A percentile compares a stretch with the other conserved stretches of the same genome.
These are phyloP conservation scores for Curvularia verruculosa DNA, from an alignment of 2,329 filamentous ascomycete genomes.

Conservation along the genomic window DNA sequence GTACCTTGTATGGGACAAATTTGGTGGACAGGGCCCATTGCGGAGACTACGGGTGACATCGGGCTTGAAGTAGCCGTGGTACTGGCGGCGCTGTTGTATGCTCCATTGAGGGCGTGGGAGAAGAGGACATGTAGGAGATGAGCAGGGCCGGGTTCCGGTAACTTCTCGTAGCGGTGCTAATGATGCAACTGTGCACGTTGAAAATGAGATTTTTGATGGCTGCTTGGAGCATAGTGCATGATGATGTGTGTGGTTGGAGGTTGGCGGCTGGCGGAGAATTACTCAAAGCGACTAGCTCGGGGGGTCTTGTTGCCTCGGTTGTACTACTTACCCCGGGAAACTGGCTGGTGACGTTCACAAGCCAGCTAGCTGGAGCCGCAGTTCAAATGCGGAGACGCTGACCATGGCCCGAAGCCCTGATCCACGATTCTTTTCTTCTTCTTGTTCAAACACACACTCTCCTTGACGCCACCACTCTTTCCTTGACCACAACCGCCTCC, in stretches of 20 bases:
- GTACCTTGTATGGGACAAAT: conserved; percentile 66
- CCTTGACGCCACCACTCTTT: conserved; percentile 5
- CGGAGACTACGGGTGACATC: conserved; percentile 65
- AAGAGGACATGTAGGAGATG: conserved; percentile 23
- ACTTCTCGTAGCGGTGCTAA: neutral
- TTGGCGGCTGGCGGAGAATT: conserved; percentile 14
- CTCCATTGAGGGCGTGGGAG: conserved; percentile 53
- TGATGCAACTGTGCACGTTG: neutral
- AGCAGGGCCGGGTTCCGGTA: neutral
- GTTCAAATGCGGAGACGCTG: conserved; percentile 33
- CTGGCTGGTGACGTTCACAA: conserved; percentile 43
- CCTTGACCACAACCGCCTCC: neutral
- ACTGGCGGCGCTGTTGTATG: conserved; percentile 53
- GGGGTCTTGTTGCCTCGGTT: conserved; percentile 40
- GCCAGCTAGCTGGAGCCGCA: conserved; percentile 35
- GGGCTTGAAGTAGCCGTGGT: conserved; percentile 69
- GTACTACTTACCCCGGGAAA: conserved; percentile 32
- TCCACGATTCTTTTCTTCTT: conserved; percentile 16
- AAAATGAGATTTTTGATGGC: neutral
- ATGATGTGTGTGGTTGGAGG: conserved; percentile 10
- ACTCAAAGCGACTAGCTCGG: conserved; percentile 18
- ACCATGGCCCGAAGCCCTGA: conserved; percentile 14
- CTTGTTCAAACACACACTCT: neutral
- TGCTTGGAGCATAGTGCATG: neutral
- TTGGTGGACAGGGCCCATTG: conserved; percentile 68